Evolutionary conservation across 1,284 basidiomycete genomes (phyloP), one percentile per base, ranked within the genome.

Genomic region (Sparassis latifolia): DNA sequence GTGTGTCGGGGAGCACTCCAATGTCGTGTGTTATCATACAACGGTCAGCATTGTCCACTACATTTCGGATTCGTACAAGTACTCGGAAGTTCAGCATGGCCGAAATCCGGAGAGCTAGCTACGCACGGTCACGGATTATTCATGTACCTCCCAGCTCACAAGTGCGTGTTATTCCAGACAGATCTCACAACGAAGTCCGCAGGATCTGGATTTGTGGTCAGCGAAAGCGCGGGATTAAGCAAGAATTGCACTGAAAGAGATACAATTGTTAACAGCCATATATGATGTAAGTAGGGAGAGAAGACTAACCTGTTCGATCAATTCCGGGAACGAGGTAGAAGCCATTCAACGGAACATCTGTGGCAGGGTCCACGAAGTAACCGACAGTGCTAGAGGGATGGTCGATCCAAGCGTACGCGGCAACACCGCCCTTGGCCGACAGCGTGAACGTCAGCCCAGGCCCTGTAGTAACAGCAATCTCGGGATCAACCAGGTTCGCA

Each of bases 351-450:
- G 75, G 74, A 10, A 65, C 37, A 0, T 68, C 68, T 0, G 73
- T 77, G 7, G 52, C 51, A 31, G 54, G 58, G 51, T 80, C 78
- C 33, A 75, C 65, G 59, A 82, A 83, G 45, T 74, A 69, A 1
- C 80, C 81, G 2, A 81, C 63, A 0, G 76, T 79, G 10, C 75
- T 75, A 0, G 68, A 64, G 0, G 78, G 78, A 60, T 82, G 79
- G 50, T 82, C 78, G 3, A 84, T 61, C 77, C 77, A 83, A 2
- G 80, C 74, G 74, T 76, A 82, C 3, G 73, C 69, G 1, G 76
- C 78, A 3, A 82, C 79, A 2, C 77, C 79, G 5, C 76, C 74
- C 46, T 66, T 63, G 3, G 77, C 77, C 3, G 78, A 78, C 3
- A 82, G 61, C 3, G 72, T 76, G 58, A 82, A 80, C 0, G 72